Evolutionary conservation across 192 early-diverging fungal species (phyloP), one percentile per base, ranked within the genome.

Genomic region (Backusella luteola): DNA sequence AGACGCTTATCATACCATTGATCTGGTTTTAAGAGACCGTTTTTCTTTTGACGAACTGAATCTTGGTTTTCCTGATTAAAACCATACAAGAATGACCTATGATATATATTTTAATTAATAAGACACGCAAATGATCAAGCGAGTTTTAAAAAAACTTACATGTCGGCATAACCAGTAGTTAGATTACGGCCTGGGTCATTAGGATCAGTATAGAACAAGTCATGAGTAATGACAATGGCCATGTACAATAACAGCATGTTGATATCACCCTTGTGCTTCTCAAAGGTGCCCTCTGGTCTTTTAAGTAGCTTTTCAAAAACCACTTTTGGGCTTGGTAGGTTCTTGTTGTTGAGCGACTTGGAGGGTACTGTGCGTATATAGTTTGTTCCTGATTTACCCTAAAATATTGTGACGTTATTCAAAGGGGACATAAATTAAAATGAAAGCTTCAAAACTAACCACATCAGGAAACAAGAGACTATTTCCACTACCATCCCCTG

Each of bases 191-290:
- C 46, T 0, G 85, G 85, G 32, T 84, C 67, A n/a, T 34, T 36
- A 29, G 86, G 66, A 38, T 85, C 84, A 34, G 84, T 76, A 42
- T 78, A 66, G 68, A 86, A 86, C 19, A 86, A 72, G 38, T 86
- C 85, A 66, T 86, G 85, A 1, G 85, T 86, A 39, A 86, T 86
- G 34, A 86, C 34, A 21, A 74, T 79, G 8, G 85, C 85, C 39
- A 86, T 34, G 56, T 78, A 76, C 8, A 86, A 84, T 23, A 86
- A 11, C 12, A 86, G 34, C 63, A 71, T 68, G 41, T 87, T 86
- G 73, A 87, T 71, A 3, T 77, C 76, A n/a, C 76, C 63, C 14
- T 74, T 70, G 59, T 86, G 79, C 4, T 69, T 59, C 4, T 75
- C 67, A 71, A 79, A 79, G 9, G 69, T 39, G 4, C 52, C 52